Conservation (phyloP, 78 protist species). For the Speleostelium caveatum region DNA sequence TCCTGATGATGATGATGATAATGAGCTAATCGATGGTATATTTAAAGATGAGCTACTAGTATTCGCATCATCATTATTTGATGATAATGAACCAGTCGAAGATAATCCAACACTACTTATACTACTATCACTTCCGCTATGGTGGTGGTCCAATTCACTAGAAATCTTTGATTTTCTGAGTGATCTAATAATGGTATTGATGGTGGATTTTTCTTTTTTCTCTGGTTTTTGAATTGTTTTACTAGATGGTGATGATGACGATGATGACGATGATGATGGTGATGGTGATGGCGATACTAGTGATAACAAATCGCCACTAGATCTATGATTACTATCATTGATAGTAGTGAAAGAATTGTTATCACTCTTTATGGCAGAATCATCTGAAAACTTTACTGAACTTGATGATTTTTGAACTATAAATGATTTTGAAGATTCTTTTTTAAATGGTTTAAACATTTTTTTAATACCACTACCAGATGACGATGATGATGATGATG, state of each 20-base stretch:
- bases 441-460: conserved; percentile 8
- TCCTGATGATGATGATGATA: neutral
- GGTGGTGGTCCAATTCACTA: neutral
- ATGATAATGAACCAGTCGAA: conserved; percentile 1
- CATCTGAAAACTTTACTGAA: neutral
- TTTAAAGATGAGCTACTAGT: conserved; percentile 10
- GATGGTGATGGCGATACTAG: neutral
- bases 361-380: neutral
- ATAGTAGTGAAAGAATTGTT: conserved; percentile 8
- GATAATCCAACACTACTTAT: neutral
- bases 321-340: neutral
- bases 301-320: no score
- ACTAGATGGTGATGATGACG: neutral
- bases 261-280: neutral
- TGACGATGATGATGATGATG: neutral
- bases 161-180: neutral
- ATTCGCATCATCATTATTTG: neutral
- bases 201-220: conserved; percentile 19
- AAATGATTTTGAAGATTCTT: neutral
- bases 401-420: neutral
- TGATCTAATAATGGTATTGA: neutral
- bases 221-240: conserved; percentile 31
- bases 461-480: neutral
- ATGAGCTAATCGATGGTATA: neutral
- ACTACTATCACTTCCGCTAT: neutral